Conservation (phyloP, 1,284 basidiomycete genomes). For the Ceratobasidium theobromae region DNA sequence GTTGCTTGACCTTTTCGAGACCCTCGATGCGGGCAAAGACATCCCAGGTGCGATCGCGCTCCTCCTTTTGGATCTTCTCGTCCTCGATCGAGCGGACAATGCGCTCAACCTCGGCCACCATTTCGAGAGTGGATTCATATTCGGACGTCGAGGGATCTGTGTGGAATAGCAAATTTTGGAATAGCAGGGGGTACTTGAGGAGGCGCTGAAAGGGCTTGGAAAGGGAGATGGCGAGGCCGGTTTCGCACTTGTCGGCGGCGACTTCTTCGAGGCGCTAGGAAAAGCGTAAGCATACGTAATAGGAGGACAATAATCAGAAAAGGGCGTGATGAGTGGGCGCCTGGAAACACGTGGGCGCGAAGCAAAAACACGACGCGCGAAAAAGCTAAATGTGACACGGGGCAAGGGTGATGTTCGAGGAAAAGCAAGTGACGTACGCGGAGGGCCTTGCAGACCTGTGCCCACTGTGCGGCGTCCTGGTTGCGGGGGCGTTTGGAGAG, state of each 20-base stretch:
- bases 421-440: conserved; percentile 44
- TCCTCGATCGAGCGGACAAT: conserved; percentile 97
- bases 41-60: conserved; percentile 91
- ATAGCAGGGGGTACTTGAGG: conserved; percentile 94
- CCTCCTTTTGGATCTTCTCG: conserved; percentile 95
- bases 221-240: conserved; percentile 88
- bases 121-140: conserved; percentile 92
- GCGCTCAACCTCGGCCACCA: conserved; percentile 95
- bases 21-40: conserved; percentile 95
- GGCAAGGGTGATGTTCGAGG: not conserved
- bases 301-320: conserved; percentile 21
- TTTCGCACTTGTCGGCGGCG: conserved; percentile 85
- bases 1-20: conserved; percentile 76
- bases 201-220: conserved; percentile 97
- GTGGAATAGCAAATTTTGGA: conserved; percentile 95
- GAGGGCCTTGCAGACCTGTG: conserved; percentile 69
- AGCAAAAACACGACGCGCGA: conserved; percentile 23
- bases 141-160: conserved; percentile 97
- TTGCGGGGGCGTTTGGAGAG: conserved; percentile 75
- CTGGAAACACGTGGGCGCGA: not conserved
- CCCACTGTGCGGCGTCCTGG: conserved; percentile 72
- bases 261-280: conserved; percentile 66
- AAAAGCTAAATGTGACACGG: conserved; percentile 21
- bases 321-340: not conserved
- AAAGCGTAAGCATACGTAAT: not conserved